phyloP scores from a whole-genome alignment of 768 basidiomycete species.

The Mycena indigotica region DNA sequence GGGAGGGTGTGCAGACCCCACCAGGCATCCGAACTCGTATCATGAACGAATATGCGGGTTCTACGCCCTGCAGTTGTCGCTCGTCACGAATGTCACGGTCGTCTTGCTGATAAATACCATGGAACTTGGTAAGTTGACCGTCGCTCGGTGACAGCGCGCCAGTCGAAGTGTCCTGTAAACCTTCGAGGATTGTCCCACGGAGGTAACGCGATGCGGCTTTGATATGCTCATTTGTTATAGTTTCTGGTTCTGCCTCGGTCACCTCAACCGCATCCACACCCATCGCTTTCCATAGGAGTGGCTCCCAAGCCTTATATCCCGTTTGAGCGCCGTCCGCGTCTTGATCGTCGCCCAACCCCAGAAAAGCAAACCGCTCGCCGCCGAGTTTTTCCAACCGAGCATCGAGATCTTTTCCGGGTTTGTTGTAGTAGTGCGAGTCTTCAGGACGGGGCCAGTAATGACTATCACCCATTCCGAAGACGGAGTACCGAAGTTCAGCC shows the following conservation, averaged over 20 bases:
- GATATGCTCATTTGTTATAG: slow-evolving; percentile 99
- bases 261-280: slow-evolving; percentile 90
- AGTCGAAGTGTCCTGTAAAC: slow-evolving; percentile 81
- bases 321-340: slow-evolving; percentile 96
- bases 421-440: slow-evolving; percentile 99
- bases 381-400: slow-evolving; percentile 77
- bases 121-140: slow-evolving; percentile 96
- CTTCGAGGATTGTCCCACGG: slow-evolving; percentile 93
- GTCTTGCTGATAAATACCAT: slow-evolving; percentile 95
- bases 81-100: slow-evolving; percentile 99
- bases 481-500: slow-evolving; percentile 69
- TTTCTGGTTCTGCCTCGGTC: slow-evolving; percentile 90
- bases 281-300: slow-evolving; percentile 88
- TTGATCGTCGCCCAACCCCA: slow-evolving; percentile 95
- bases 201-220: slow-evolving; percentile 94
- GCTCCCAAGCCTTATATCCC: slow-evolving; percentile 97
- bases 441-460: slow-evolving; percentile 99
- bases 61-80: slow-evolving; percentile 86
- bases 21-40: slow-evolving; percentile 96
- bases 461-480: slow-evolving; percentile 96
- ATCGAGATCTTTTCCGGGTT: slow-evolving; percentile 90
- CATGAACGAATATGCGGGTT: slow-evolving; percentile 98
- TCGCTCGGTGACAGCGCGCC: slow-evolving; percentile 92
- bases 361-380: slow-evolving; percentile 66
- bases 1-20: slow-evolving; percentile 87